A percentile compares a stretch with the other conserved stretches of the same genome.
These are phyloP conservation scores for Cryptococcus sp. DNA, from an alignment of 1,284 basidiomycete species.

Conservation along the genomic window DNA sequence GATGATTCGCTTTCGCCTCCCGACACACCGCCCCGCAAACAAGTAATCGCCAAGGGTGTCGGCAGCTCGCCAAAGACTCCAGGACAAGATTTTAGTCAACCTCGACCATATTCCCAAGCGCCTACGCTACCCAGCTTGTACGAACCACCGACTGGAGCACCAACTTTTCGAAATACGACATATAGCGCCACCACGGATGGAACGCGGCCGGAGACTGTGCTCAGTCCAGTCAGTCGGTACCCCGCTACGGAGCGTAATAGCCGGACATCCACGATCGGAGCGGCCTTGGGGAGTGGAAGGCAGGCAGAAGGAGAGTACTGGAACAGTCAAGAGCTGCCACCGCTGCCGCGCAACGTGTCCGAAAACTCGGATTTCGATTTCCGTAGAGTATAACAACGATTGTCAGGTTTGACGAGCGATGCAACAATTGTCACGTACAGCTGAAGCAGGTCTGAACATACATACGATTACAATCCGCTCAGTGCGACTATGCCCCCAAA, in stretches of 20 bases:
- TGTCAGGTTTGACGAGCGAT: no score
- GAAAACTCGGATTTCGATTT: background rate
- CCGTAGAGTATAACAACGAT: background rate
- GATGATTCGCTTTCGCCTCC: background rate
- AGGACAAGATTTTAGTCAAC: slow-evolving; percentile 7
- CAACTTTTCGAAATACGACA: background rate
- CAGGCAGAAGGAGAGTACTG: background rate
- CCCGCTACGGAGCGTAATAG: slow-evolving; percentile 1
- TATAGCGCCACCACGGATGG: background rate
- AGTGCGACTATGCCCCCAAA: background rate
- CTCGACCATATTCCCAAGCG: slow-evolving; percentile 4
- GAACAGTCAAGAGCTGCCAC: slow-evolving; percentile 5
- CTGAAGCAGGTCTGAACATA: no score
- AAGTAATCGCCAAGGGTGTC: background rate
- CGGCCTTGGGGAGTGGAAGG: slow-evolving; percentile 2
- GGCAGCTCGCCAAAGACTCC: background rate
- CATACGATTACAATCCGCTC: background rate
- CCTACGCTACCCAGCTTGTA: slow-evolving; percentile 8
- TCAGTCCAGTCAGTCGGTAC: slow-evolving; percentile 5
- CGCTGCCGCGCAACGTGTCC: background rate
- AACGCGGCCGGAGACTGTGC: background rate
- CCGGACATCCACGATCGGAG: slow-evolving; percentile 1
- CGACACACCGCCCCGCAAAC: background rate
- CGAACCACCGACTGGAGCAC: slow-evolving; percentile 7
- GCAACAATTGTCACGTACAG: no score